Percentiles rank a stretch among this genome's conserved stretches.
Conservation (phyloP, 768 basidiomycete genomes). For the Pisolithus albus region DNA sequence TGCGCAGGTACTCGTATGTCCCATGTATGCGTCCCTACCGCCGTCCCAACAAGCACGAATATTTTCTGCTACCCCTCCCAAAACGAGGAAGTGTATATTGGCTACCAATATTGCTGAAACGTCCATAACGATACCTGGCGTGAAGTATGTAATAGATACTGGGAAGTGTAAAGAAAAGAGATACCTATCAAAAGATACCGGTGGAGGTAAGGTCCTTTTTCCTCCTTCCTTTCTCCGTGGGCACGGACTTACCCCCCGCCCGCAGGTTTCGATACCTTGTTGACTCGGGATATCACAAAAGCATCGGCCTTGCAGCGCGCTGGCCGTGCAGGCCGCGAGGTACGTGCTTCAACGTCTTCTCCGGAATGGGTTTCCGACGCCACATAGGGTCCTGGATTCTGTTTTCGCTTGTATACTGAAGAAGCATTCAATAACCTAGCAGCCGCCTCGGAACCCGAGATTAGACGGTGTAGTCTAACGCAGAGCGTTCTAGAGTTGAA, state of each 20-base stretch:
- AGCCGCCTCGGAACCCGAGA: slow-evolving; percentile 76
- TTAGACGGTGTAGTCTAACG: slow-evolving; percentile 78
- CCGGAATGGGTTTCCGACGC: background rate
- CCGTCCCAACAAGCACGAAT: slow-evolving; percentile 71
- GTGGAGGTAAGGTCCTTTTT: slow-evolving; percentile 48
- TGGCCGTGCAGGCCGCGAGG: slow-evolving; percentile 94
- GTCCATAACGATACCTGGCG: slow-evolving; percentile 92
- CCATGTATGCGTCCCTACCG: slow-evolving; percentile 85
- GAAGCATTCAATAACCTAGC: slow-evolving; percentile 62
- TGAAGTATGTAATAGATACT: slow-evolving; percentile 93
- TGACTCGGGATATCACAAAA: slow-evolving; percentile 78
- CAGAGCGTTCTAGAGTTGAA: slow-evolving; percentile 82
- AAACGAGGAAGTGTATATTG: slow-evolving; percentile 84
- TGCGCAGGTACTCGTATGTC: slow-evolving; percentile 61
- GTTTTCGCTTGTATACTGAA: slow-evolving; percentile 92
- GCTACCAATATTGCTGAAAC: slow-evolving; percentile 99
- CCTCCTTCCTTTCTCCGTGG: background rate
- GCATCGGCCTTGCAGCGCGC: slow-evolving; percentile 91
- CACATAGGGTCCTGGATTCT: slow-evolving; percentile 66
- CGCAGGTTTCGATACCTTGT: slow-evolving; percentile 80
- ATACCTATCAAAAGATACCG: slow-evolving; percentile 61
- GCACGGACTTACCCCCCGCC: background rate
- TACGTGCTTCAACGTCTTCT: slow-evolving; percentile 21
- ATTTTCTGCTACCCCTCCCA: slow-evolving; percentile 58
- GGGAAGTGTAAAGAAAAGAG: slow-evolving; percentile 95